phyloP scores from a whole-genome alignment of 164 flowering plant species.

The Dillenia suffruticosa region DNA sequence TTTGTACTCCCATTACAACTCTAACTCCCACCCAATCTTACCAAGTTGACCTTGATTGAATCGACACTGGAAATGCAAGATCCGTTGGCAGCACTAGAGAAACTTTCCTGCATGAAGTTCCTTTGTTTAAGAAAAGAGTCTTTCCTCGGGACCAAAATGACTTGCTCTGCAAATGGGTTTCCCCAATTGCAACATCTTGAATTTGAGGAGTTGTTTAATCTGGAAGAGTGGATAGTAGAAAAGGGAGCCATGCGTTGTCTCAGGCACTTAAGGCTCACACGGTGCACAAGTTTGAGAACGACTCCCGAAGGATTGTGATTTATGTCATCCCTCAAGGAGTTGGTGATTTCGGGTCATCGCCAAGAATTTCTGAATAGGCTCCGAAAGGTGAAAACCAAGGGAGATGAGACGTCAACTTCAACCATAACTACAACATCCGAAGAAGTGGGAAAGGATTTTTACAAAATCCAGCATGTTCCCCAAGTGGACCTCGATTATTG shows the following conservation, averaged over 20 bases:
- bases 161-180: slow-evolving; percentile 21
- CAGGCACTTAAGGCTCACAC: not conserved
- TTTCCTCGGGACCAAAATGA: slow-evolving; percentile 14
- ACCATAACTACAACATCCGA: not conserved
- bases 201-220: not conserved
- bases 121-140: slow-evolving; percentile 1
- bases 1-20: not conserved
- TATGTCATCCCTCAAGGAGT: not conserved
- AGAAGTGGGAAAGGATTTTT: too few species aligned
- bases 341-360: too few species aligned
- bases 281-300: too few species aligned
- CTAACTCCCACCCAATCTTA: slow-evolving; percentile 15
- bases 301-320: too few species aligned
- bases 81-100: slow-evolving; percentile 16
- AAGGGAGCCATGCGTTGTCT: slow-evolving; percentile 25
- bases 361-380: too few species aligned
- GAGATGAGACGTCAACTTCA: too few species aligned
- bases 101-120: slow-evolving; percentile 10
- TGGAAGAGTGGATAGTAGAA: slow-evolving; percentile 18
- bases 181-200: slow-evolving; percentile 13
- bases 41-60: slow-evolving; percentile 5
- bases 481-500: too few species aligned
- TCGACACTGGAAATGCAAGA: slow-evolving; percentile 1
- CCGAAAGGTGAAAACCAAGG: too few species aligned
- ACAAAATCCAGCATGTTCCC: too few species aligned